Evolutionary conservation across 345 rosid genomes (phyloP), one percentile per base, ranked within the genome.

Genomic region (Eucalyptus camaldulensis): DNA sequence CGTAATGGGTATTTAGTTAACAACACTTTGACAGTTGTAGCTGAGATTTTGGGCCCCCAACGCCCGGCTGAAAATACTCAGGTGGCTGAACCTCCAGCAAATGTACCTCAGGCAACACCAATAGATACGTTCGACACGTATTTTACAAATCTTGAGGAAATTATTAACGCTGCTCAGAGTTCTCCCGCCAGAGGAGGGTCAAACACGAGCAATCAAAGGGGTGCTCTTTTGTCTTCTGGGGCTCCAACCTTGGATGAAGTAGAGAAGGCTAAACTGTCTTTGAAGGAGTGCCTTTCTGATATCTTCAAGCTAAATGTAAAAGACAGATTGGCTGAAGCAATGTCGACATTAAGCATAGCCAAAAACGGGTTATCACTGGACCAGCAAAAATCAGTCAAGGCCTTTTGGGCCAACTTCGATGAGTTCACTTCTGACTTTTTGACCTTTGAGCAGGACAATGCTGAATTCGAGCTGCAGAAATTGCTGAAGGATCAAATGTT

Each of bases 221-320:
- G 43, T 81, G 85, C 40, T 49, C 69, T 50, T 81, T 31, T 51
- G 53, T 24, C 40, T 50, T 72, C 16, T 22, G 86, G 80, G n/a
- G 49, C 22, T 24, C 90, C 90, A 24, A 86, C 60, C 60, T 85
- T 89, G 88, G 90, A 86, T 1, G 90, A 89, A 24, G 90, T 89
- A 6, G 90, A 89, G 60, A 33, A 67, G 37, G 90, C 90, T 62
- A 86, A 89, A 49, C 87, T 16, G 83, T 89, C 88, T 81, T 65
- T 89, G 60, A 89, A 89, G 85, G 90, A 89, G 69, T 89, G 90
- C 51, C 90, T 89, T 51, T 89, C 88, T 29, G 90, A 89, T 60
- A 87, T 85, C 85, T 89, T 89, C 49, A 89, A 86, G 90, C 81
- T 89, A 87, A 89, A 89, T 87, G 86, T 89, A 47, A 89, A 89